phyloP scores from a whole-genome alignment of 768 basidiomycete species.

The Lepiota brunneoincarnata region DNA sequence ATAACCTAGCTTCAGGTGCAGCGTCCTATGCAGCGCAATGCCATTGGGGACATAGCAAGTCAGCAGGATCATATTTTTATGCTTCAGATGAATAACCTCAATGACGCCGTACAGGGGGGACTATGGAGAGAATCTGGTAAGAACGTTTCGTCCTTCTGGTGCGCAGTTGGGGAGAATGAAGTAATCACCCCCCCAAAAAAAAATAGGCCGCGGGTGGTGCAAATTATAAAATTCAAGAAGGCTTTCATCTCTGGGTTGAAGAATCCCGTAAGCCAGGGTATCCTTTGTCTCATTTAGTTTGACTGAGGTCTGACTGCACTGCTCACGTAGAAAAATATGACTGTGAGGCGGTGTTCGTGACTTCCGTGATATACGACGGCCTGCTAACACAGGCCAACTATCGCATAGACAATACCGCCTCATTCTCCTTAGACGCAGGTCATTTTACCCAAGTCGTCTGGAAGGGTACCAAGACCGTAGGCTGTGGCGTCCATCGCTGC shows the following conservation, averaged over 20 bases:
- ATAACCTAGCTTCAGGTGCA: conserved; percentile 6
- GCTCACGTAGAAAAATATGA: conserved; percentile 19
- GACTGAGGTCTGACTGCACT: neutral
- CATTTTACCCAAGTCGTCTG: conserved; percentile 46
- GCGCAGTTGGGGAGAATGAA: neutral
- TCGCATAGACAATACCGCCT: conserved; percentile 23
- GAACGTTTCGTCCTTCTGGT: neutral
- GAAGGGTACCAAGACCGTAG: conserved; percentile 48
- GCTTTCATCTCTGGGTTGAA: conserved; percentile 23
- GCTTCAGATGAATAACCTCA: neutral
- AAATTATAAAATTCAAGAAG: conserved; percentile 16
- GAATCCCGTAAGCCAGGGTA: conserved; percentile 24
- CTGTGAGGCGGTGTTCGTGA: conserved; percentile 14
- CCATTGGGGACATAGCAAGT: conserved; percentile 3
- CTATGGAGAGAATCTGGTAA: conserved; percentile 29
- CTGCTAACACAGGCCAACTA: neutral
- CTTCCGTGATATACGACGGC: neutral
- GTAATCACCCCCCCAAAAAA: neutral
- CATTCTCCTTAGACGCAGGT: conserved; percentile 23
- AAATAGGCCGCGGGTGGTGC: conserved; percentile 21
- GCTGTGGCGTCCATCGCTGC: conserved; percentile 43
- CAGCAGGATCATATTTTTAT: neutral
- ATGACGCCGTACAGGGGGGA: conserved; percentile 5
- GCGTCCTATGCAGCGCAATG: conserved; percentile 3
- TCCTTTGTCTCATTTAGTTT: neutral